Conservation (phyloP, 768 basidiomycete genomes). For the Boletus edulis region DNA sequence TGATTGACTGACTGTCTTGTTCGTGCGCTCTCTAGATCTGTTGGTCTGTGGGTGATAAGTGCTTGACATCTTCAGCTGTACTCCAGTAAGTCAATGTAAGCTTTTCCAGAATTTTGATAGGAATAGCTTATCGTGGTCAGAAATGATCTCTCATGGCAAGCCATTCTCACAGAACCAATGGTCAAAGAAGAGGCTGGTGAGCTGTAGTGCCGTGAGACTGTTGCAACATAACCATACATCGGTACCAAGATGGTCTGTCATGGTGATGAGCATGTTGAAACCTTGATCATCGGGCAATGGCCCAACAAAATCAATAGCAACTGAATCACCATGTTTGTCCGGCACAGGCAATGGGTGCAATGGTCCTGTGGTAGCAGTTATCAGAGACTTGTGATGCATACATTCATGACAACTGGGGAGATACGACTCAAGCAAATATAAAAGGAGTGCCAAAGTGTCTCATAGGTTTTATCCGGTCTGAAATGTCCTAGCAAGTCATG, state of each 20-base stretch:
- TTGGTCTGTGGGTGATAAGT: conserved; percentile 30
- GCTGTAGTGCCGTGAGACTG: background rate
- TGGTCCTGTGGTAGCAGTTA: background rate
- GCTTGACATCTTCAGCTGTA: conserved; percentile 20
- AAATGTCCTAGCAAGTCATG: background rate
- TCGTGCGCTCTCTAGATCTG: conserved; percentile 19
- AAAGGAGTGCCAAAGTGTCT: background rate
- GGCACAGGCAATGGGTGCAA: background rate
- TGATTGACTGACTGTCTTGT: conserved; percentile 5
- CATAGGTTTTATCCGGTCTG: background rate
- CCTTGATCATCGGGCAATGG: conserved; percentile 17
- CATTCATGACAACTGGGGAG: background rate
- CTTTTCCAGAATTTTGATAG: conserved; percentile 25
- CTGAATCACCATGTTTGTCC: background rate
- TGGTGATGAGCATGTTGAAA: conserved; percentile 24
- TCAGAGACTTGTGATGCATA: background rate
- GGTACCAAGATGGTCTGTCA: conserved; percentile 22
- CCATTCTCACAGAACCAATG: conserved; percentile 22
- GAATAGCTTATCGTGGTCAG: conserved; percentile 28
- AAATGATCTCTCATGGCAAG: conserved; percentile 12
- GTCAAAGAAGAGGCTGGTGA: background rate
- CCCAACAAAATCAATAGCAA: background rate
- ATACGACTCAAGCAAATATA: background rate
- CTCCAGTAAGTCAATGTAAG: conserved; percentile 6
- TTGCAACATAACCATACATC: conserved; percentile 11